phyloP scores from a whole-genome alignment of 1,139 yeast species.

The Blastobotrys arbuscula region DNA sequence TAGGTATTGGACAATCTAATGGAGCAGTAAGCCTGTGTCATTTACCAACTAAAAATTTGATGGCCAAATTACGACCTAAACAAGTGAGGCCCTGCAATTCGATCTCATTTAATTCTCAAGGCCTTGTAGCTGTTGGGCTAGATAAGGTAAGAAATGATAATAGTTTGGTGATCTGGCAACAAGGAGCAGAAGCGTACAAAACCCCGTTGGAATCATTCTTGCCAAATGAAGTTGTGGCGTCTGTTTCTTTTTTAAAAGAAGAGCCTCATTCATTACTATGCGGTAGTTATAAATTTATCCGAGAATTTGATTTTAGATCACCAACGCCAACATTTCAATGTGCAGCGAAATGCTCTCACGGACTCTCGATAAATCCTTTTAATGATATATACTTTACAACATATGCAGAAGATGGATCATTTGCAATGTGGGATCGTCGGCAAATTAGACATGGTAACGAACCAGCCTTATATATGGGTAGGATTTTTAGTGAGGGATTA shows the following conservation, averaged over 20 bases:
- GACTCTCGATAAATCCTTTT: conserved; percentile 65
- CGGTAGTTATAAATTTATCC: conserved; percentile 70
- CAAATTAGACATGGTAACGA: conserved; percentile 42
- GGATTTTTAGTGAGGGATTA: conserved; percentile 52
- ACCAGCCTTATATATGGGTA: conserved; percentile 63
- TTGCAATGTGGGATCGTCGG: conserved; percentile 85
- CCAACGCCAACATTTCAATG: conserved; percentile 69
- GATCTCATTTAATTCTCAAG: conserved; percentile 59
- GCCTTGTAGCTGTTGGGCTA: conserved; percentile 69
- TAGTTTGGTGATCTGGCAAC: conserved; percentile 74
- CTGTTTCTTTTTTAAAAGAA: conserved; percentile 62
- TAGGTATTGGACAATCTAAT: conserved; percentile 68
- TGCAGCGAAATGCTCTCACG: conserved; percentile 68
- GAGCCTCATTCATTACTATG: conserved; percentile 54
- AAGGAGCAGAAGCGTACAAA: conserved; percentile 13
- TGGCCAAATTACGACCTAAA: conserved; percentile 52
- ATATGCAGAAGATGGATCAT: conserved; percentile 75
- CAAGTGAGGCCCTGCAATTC: conserved; percentile 74
- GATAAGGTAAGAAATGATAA: conserved; percentile 78
- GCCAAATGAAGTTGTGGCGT: conserved; percentile 68
- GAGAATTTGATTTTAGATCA: conserved; percentile 71
- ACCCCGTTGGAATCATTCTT: conserved; percentile 55
- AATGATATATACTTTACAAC: conserved; percentile 62
- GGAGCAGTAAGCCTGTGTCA: conserved; percentile 66
- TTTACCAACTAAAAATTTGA: conserved; percentile 37